Conservation (phyloP, 1,284 basidiomycete species). For the Prillingera fragicola region DNA sequence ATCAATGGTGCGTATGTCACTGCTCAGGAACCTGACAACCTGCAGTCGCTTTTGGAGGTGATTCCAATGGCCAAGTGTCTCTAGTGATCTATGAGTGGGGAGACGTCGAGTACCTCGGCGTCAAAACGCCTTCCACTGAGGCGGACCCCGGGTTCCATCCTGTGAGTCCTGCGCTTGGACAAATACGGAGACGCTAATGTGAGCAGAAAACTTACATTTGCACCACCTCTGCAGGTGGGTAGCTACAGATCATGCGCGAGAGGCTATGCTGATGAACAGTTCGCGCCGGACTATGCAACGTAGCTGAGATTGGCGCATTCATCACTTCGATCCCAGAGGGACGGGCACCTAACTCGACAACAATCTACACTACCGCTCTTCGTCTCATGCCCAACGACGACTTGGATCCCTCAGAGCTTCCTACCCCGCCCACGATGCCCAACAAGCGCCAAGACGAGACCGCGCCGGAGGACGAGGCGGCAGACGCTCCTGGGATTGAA, state of each 20-base stretch:
- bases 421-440: no score
- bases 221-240: slow-evolving; percentile 37
- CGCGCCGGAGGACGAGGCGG: no score
- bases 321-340: slow-evolving; percentile 66
- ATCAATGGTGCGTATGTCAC: slow-evolving; percentile 65
- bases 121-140: slow-evolving; percentile 32
- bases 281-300: slow-evolving; percentile 62
- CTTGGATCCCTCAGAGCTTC: no score
- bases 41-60: slow-evolving; percentile 70
- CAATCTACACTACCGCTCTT: slow-evolving; percentile 50
- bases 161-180: slow-evolving; percentile 15
- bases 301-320: slow-evolving; percentile 69
- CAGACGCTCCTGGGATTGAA: slow-evolving; percentile 18
- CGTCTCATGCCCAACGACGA: no score
- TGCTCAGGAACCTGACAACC: slow-evolving; percentile 4
- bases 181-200: slow-evolving; percentile 3
- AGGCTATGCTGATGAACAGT: slow-evolving; percentile 51
- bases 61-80: slow-evolving; percentile 80
- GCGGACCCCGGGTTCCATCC: slow-evolving; percentile 35
- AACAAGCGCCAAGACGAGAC: no score
- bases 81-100: slow-evolving; percentile 94
- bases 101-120: slow-evolving; percentile 79
- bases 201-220: slow-evolving; percentile 94
- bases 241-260: neutral
- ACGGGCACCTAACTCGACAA: slow-evolving; percentile 60